A percentile compares a stretch with the other conserved stretches of the same genome.
Evolutionary conservation across 2,329 filamentous ascomycete genomes (phyloP).

Genomic region (Pseudocercospora vitis): DNA sequence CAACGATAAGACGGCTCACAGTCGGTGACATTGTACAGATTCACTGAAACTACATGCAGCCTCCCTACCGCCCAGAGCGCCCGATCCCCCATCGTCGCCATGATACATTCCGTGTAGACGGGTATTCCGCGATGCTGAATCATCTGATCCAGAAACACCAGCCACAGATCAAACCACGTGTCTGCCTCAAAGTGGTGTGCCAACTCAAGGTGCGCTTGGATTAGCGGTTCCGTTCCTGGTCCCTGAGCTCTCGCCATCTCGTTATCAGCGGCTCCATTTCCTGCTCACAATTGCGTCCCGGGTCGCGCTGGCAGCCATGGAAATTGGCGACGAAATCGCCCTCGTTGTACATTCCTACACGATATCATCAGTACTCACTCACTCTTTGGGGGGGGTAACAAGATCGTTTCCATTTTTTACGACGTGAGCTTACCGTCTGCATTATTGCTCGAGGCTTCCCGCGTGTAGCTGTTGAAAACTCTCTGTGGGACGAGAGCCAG

Average conservation of each 20-base stretch:
- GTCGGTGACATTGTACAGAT: background rate
- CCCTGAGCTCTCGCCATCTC: slow-evolving; percentile 39
- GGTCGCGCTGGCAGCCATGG: slow-evolving; percentile 63
- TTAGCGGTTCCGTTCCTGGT: slow-evolving; percentile 28
- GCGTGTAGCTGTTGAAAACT: slow-evolving; percentile 74
- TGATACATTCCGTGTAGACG: too few relatives aligned
- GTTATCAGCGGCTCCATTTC: slow-evolving; percentile 62
- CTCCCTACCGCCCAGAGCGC: background rate
- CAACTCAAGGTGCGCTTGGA: background rate
- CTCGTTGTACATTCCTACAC: slow-evolving; percentile 62
- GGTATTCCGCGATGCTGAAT: too few relatives aligned
- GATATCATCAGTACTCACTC: background rate
- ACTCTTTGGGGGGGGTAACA: too few relatives aligned
- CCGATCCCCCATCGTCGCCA: too few relatives aligned
- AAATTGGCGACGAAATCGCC: slow-evolving; percentile 85
- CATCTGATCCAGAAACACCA: background rate
- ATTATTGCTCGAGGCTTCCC: slow-evolving; percentile 39
- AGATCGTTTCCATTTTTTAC: slow-evolving; percentile 29
- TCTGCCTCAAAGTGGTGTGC: slow-evolving; percentile 3
- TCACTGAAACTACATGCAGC: background rate
- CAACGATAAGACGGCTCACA: background rate
- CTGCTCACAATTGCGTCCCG: slow-evolving; percentile 59
- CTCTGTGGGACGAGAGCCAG: slow-evolving; percentile 87
- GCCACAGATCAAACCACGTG: background rate
- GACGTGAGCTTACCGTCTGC: slow-evolving; percentile 26